Evolutionary conservation across 768 basidiomycete genomes (phyloP).

Genomic region (Macrolepiota dolichaula): DNA sequence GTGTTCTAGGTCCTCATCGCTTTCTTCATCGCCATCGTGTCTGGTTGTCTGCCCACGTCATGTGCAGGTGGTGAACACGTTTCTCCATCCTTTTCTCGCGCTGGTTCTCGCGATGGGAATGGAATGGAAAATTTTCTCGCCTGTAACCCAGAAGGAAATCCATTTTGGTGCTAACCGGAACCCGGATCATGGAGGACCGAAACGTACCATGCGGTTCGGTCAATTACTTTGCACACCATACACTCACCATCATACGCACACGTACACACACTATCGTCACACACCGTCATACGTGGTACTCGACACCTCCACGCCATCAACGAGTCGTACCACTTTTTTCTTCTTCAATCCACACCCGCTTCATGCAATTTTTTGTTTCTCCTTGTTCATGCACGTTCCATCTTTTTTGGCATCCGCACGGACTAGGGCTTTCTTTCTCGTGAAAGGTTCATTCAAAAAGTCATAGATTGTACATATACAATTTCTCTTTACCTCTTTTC

Average conservation of each 20-base stretch:
- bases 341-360: neutral
- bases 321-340: neutral
- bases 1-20: neutral
- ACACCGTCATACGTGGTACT: too few species aligned
- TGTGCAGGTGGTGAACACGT: neutral
- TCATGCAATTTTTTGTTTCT: neutral
- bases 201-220: neutral
- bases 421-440: neutral
- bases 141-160: neutral
- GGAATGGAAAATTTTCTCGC: neutral
- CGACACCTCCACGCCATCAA: too few species aligned
- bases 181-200: neutral
- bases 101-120: too few species aligned
- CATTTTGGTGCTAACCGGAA: neutral
- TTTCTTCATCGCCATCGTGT: neutral
- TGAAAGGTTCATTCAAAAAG: constrained; percentile 8
- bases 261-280: neutral
- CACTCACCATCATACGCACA: neutral
- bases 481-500: neutral
- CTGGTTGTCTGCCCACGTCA: neutral
- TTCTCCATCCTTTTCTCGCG: neutral
- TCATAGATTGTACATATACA: constrained; percentile 11
- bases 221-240: neutral
- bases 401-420: constrained; percentile 8
- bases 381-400: neutral